Conservation (phyloP, 2,329 filamentous ascomycete genomes). For the Verruconis gallopava region DNA sequence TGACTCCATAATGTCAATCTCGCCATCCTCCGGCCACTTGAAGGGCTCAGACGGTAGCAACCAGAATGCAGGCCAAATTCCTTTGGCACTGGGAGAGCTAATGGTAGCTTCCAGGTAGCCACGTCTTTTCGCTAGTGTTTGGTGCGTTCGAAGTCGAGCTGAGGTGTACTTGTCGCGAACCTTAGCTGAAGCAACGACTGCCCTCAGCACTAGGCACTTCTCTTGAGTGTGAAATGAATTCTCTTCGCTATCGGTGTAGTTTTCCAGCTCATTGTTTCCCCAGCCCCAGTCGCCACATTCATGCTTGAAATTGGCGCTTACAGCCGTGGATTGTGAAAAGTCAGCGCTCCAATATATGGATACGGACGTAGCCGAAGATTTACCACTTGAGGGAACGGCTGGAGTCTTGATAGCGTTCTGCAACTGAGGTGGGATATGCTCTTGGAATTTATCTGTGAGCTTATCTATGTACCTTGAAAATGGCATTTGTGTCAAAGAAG, state of each 20-base stretch:
- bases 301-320: slow-evolving; percentile 40
- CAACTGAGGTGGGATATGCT: no score
- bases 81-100: slow-evolving; percentile 39
- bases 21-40: slow-evolving; percentile 45
- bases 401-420: no score
- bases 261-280: slow-evolving; percentile 49
- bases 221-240: slow-evolving; percentile 45
- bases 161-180: slow-evolving; percentile 38
- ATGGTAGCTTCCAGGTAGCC: slow-evolving; percentile 42
- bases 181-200: slow-evolving; percentile 26
- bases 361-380: no score
- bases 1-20: slow-evolving; percentile 48
- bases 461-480: no score
- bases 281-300: slow-evolving; percentile 46
- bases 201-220: slow-evolving; percentile 40
- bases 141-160: slow-evolving; percentile 41
- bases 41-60: slow-evolving; percentile 46
- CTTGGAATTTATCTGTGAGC: no score
- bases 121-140: slow-evolving; percentile 37
- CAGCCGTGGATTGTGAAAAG: slow-evolving; percentile 34
- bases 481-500: no score
- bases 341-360: slow-evolving; percentile 13
- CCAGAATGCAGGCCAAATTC: slow-evolving; percentile 52
- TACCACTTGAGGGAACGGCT: no score
- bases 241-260: slow-evolving; percentile 36